Evolutionary conservation across 1,284 basidiomycete genomes (phyloP).

Genomic region (Ceratobasidium sp.): DNA sequence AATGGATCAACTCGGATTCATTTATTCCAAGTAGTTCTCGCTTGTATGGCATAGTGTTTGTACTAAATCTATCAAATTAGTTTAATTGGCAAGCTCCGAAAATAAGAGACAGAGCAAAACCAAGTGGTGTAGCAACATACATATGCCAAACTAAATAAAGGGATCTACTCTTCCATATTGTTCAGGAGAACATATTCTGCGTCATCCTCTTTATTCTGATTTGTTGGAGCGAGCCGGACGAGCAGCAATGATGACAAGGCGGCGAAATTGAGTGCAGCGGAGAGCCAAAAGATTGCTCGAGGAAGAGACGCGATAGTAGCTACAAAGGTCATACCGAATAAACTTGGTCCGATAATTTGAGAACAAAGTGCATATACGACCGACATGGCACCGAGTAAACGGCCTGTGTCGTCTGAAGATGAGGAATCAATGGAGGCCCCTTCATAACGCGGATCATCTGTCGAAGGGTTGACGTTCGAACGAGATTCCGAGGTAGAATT

Average conservation of each 20-base stretch:
- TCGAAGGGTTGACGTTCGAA: background rate
- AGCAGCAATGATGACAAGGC: conserved; percentile 1
- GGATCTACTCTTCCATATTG: conserved; percentile 34
- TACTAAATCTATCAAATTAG: background rate
- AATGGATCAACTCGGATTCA: conserved; percentile 50
- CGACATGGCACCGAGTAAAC: conserved; percentile 73
- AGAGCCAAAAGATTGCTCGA: conserved; percentile 54
- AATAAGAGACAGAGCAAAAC: background rate
- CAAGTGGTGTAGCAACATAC: no score
- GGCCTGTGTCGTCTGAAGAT: conserved; percentile 51
- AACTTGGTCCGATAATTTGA: conserved; percentile 59
- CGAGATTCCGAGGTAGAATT: background rate
- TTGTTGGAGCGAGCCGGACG: background rate
- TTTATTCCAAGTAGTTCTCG: conserved; percentile 20
- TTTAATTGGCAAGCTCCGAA: background rate
- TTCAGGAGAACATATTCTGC: conserved; percentile 31
- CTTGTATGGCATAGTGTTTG: background rate
- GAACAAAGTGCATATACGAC: conserved; percentile 62
- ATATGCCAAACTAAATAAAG: no score
- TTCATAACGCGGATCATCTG: conserved; percentile 9
- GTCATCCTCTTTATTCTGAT: background rate
- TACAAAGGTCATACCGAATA: conserved; percentile 68
- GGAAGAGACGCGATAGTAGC: conserved; percentile 67
- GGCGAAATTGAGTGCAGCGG: conserved; percentile 6
- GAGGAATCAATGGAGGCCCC: conserved; percentile 40